Evolutionary conservation across 495 filamentous ascomycete species (phyloP), one percentile per base, ranked within the genome.

Genomic region (Penicillium odoratum): DNA sequence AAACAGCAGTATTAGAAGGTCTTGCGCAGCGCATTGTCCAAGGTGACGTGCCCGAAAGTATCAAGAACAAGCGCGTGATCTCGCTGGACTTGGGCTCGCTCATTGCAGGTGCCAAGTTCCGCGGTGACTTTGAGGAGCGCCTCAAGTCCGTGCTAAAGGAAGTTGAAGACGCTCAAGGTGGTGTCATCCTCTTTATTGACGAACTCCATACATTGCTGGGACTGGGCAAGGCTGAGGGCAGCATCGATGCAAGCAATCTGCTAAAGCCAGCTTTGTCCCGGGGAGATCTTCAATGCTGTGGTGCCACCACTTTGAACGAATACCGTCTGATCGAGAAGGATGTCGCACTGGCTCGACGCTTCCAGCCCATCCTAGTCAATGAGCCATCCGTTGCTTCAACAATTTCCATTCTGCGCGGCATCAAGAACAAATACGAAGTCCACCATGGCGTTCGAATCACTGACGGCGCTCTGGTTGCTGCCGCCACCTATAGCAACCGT

Each of bases 351-450:
- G 94, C 94, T 7, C 79, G 94, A 55, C 83, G 94, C 50, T 98
- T 98, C 72, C 94, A 98, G 66, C 93, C 94, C 4, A 95, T 98
- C 57, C 74, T 88, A 43, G 90, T 98, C 26, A 85, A 85, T 56
- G 94, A 98, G 61, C 94, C 94, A 1, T 88, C 83, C 2, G 93
- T 98, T 11, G 84, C 88, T 60, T 92, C 97, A 65, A 96, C 94
- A 0, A 91, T 98, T 55, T 97, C 92, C 53, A 98, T 98, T 56
- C 81, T 98, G 0, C 87, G 94, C 65, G 94, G 93, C 53, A 96
- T 98, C 74, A 97, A 97, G 67, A 91, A 97, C 60, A 88, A 89
- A 52, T 98, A 98, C 65, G 94, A 98, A 70, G 91, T 97, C 13
- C 94, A 98, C 64, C 94, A 98, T 69, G 79, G 79, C 68, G 93